Evolutionary conservation across 495 filamentous ascomycete genomes (phyloP).

Genomic region (Glarea lozoyensis): DNA sequence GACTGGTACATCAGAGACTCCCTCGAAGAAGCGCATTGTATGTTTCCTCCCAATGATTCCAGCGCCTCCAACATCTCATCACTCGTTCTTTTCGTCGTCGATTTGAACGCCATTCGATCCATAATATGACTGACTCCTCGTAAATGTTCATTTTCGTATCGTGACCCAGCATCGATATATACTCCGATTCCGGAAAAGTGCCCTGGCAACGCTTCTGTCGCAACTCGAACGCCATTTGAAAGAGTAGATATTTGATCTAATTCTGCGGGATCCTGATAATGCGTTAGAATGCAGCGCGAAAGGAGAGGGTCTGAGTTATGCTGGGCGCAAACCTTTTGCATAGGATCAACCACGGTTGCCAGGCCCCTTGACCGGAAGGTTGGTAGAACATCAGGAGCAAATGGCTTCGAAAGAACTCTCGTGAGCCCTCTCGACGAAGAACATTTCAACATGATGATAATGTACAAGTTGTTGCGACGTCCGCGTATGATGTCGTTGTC

Average conservation of each 20-base stretch:
- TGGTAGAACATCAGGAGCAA: slow-evolving; percentile 7
- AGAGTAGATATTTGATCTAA: slow-evolving; percentile 84
- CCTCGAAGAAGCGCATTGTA: slow-evolving; percentile 90
- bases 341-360: slow-evolving; percentile 20
- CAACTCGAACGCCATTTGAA: slow-evolving; percentile 88
- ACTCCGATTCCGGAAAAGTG: slow-evolving; percentile 94
- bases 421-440: slow-evolving; percentile 14
- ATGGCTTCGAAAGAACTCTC: slow-evolving; percentile 8
- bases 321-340: slow-evolving; percentile 14
- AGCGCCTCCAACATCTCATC: slow-evolving; percentile 83
- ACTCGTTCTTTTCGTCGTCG: slow-evolving; percentile 59
- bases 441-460: slow-evolving; percentile 19
- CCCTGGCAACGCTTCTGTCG: slow-evolving; percentile 89
- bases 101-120: slow-evolving; percentile 94
- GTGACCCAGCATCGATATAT: slow-evolving; percentile 92
- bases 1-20: slow-evolving; percentile 99
- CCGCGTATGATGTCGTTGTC: no score
- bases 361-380: slow-evolving; percentile 17
- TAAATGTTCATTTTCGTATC: slow-evolving; percentile 80
- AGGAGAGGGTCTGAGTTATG: not conserved
- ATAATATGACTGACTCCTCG: slow-evolving; percentile 93
- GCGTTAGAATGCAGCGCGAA: not conserved
- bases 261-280: slow-evolving; percentile 69
- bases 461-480: no score
- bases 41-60: slow-evolving; percentile 84